Percentiles rank a stretch among this genome's conserved stretches.
phyloP scores from a whole-genome alignment of 2,329 filamentous ascomycete genomes.

The Claviceps sp. region DNA sequence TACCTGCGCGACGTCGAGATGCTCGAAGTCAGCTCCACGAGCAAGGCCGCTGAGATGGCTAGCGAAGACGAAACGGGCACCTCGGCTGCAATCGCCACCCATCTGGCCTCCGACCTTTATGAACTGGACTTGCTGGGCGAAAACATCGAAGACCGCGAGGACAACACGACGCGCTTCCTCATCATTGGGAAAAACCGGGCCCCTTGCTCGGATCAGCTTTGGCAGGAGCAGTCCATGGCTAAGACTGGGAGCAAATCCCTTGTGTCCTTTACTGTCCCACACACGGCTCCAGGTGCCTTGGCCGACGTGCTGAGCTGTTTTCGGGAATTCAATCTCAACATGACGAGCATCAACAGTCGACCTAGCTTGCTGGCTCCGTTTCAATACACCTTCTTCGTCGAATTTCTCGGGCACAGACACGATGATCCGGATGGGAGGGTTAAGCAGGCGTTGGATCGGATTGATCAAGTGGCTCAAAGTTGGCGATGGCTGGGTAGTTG shows the following conservation, averaged over 20 bases:
- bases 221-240: slow-evolving; percentile 14
- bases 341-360: slow-evolving; percentile 82
- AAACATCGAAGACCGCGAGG: slow-evolving; percentile 58
- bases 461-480: slow-evolving; percentile 43
- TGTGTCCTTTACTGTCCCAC: slow-evolving; percentile 71
- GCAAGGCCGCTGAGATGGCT: slow-evolving; percentile 68
- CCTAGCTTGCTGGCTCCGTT: slow-evolving; percentile 65
- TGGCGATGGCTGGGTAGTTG: slow-evolving; percentile 62
- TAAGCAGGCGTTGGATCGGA: slow-evolving; percentile 42
- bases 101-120: slow-evolving; percentile 55
- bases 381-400: slow-evolving; percentile 91
- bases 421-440: slow-evolving; percentile 44
- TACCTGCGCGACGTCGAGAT: slow-evolving; percentile 63
- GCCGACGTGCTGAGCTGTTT: slow-evolving; percentile 74
- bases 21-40: slow-evolving; percentile 76
- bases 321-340: slow-evolving; percentile 55
- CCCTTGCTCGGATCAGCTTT: slow-evolving; percentile 13
- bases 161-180: slow-evolving; percentile 72
- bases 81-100: slow-evolving; percentile 66
- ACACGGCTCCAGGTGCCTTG: slow-evolving; percentile 66
- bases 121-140: slow-evolving; percentile 55
- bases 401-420: slow-evolving; percentile 55
- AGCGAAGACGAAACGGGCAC: slow-evolving; percentile 41
- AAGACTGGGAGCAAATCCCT: slow-evolving; percentile 49
- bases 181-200: slow-evolving; percentile 36